A percentile compares a stretch with the other conserved stretches of the same genome.
Conservation (phyloP, 306 rosid species). For the Lotus japonicus region DNA sequence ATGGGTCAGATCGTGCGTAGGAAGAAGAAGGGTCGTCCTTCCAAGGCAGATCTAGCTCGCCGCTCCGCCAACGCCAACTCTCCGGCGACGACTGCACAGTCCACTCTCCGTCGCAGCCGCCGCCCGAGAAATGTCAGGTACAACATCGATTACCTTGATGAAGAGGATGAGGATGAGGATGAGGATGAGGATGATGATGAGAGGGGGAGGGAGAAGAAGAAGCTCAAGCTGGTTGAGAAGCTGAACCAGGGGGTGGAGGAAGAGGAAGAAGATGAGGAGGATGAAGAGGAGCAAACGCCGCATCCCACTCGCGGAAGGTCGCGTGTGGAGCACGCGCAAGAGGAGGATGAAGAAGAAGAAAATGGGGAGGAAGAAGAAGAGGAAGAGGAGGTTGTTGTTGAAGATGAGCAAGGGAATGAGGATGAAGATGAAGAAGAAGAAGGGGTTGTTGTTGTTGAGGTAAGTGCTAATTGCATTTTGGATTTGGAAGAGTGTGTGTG, state of each 20-base stretch:
- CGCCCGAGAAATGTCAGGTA: slow-evolving; percentile 85
- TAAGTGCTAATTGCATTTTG: slow-evolving; percentile 21
- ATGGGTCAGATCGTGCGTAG: slow-evolving; percentile 99
- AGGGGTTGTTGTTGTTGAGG: slow-evolving; percentile 51
- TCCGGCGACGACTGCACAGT: slow-evolving; percentile 33
- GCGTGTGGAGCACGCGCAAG: slow-evolving; percentile 43
- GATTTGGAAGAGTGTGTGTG: too few species aligned
- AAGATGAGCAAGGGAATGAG: not conserved
- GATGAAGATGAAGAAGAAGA: slow-evolving; percentile 34
- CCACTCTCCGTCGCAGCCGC: slow-evolving; percentile 74
- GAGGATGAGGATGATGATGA: too few species aligned
- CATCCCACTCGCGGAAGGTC: slow-evolving; percentile 17
- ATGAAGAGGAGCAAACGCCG: slow-evolving; percentile 13
- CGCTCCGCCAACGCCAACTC: slow-evolving; percentile 46
- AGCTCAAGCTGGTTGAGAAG: slow-evolving; percentile 83
- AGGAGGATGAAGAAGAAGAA: slow-evolving; percentile 32
- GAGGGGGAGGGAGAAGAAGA: slow-evolving; percentile 68
- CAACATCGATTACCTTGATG: slow-evolving; percentile 75
- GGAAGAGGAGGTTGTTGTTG: slow-evolving; percentile 26
- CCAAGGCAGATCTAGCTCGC: slow-evolving; percentile 95
- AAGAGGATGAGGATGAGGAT: slow-evolving; percentile 64
- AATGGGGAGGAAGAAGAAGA: slow-evolving; percentile 10
- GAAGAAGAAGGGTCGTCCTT: slow-evolving; percentile 98
- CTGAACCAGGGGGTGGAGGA: slow-evolving; percentile 51
- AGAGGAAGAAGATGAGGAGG: slow-evolving; percentile 52